A percentile compares a stretch with the other conserved stretches of the same genome.
phyloP scores from a whole-genome alignment of 1,139 yeast species.

The Pneumocystis oryctolagi region DNA sequence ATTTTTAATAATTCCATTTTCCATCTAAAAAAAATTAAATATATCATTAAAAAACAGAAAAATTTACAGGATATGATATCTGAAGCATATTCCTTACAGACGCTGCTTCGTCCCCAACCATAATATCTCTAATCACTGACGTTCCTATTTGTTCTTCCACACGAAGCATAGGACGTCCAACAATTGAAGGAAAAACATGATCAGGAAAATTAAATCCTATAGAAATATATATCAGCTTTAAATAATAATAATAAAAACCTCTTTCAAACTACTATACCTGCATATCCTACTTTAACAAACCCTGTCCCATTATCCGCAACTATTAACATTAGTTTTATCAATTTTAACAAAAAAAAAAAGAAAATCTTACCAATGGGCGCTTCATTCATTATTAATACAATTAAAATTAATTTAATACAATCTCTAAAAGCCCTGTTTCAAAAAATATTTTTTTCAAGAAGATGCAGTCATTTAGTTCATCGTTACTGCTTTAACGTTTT shows the following conservation, averaged over 20 bases:
- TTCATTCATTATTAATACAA: not conserved
- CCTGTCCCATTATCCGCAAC: constrained; percentile 99
- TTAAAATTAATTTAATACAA: not conserved
- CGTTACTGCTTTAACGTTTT: not conserved
- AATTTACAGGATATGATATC: constrained; percentile 56
- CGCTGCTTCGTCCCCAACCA: constrained; percentile 96
- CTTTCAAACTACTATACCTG: constrained; percentile 1
- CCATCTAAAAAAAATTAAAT: constrained; percentile 37
- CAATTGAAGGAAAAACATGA: constrained; percentile 94
- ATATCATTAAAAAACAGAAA: not conserved
- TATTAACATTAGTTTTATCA: constrained; percentile 16
- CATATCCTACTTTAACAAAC: constrained; percentile 32
- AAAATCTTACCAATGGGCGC: not conserved
- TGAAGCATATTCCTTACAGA: constrained; percentile 80
- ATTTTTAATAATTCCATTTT: constrained; percentile 88
- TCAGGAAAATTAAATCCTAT: constrained; percentile 94
- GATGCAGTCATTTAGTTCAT: not conserved
- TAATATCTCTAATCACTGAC: constrained; percentile 68
- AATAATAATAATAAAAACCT: constrained; percentile 35
- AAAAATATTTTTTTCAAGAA: not conserved
- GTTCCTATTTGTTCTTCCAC: constrained; percentile 82
- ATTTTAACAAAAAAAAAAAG: not conserved
- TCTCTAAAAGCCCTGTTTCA: not conserved
- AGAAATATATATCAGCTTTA: constrained; percentile 53
- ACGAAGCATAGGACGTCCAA: constrained; percentile 90